These are phyloP conservation scores for Phytophthora hibernalis DNA, from an alignment of 352 stramenopile genomes.

Conservation along the genomic window DNA sequence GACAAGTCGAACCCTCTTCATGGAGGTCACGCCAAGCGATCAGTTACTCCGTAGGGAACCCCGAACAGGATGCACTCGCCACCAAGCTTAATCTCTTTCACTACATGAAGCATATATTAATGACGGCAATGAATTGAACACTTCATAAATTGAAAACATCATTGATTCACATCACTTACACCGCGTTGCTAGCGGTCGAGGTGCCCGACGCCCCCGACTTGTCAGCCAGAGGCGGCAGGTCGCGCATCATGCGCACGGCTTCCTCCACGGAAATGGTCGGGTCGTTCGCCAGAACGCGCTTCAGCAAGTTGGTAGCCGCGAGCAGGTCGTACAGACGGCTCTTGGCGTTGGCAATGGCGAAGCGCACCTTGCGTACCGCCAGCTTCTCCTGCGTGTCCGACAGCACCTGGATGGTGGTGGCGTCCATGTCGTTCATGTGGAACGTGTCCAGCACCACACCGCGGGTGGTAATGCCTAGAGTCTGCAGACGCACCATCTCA, in stretches of 20 bases:
- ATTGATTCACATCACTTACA: neutral
- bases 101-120: no score
- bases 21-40: neutral
- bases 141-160: no score
- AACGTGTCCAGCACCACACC: conserved; percentile 17
- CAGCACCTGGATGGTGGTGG: conserved; percentile 17
- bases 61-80: neutral
- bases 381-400: conserved; percentile 21
- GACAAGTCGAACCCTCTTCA: conserved; percentile 13
- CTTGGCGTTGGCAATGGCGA: conserved; percentile 12
- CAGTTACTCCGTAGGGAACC: neutral
- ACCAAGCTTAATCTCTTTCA: neutral
- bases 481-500: conserved; percentile 15
- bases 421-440: conserved; percentile 22
- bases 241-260: conserved; percentile 5
- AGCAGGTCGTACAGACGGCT: conserved; percentile 15
- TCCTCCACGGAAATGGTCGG: conserved; percentile 17
- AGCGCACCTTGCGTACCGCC: conserved; percentile 14
- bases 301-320: conserved; percentile 11
- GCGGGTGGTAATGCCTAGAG: conserved; percentile 8
- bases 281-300: conserved; percentile 12
- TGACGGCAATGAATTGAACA: no score
- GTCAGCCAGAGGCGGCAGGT: conserved; percentile 7
- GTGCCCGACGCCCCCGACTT: conserved; percentile 6
- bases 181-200: conserved; percentile 13